Evolutionary conservation across 768 basidiomycete species (phyloP).

Genomic region (Amanita rimosa): DNA sequence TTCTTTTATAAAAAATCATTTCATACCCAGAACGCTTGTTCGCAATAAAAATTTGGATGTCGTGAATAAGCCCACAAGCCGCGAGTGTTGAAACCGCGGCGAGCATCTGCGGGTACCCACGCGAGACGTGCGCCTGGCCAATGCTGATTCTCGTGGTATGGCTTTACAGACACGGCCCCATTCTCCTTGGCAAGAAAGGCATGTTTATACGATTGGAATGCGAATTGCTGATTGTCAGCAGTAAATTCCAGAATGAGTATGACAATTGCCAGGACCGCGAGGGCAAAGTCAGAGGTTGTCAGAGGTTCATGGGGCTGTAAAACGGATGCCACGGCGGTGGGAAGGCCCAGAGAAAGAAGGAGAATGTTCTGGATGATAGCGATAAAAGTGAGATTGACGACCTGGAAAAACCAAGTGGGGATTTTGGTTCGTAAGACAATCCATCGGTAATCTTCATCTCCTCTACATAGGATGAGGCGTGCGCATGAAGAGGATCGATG

Average conservation of each 20-base stretch:
- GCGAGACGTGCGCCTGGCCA: conserved; percentile 58
- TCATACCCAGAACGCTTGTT: conserved; percentile 79
- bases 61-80: conserved; percentile 83
- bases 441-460: conserved; percentile 94
- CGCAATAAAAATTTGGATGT: conserved; percentile 90
- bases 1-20: not conserved
- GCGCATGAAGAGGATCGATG: not conserved
- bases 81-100: conserved; percentile 74
- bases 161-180: conserved; percentile 19
- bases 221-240: conserved; percentile 88
- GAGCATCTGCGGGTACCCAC: conserved; percentile 56
- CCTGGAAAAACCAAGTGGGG: conserved; percentile 31
- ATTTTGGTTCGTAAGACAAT: conserved; percentile 52
- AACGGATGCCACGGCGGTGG: conserved; percentile 43
- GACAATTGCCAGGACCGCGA: conserved; percentile 47
- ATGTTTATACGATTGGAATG: conserved; percentile 75
- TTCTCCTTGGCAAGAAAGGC: conserved; percentile 21
- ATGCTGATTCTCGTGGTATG: conserved; percentile 34
- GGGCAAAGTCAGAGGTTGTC: conserved; percentile 45
- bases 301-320: conserved; percentile 43
- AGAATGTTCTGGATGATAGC: conserved; percentile 73
- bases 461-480: conserved; percentile 21
- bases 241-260: conserved; percentile 64
- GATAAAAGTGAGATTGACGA: conserved; percentile 53
- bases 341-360: conserved; percentile 60